Base-by-base conservation (phyloP, 768 basidiomycete genomes). In the Arthromyces matolae region DNA sequence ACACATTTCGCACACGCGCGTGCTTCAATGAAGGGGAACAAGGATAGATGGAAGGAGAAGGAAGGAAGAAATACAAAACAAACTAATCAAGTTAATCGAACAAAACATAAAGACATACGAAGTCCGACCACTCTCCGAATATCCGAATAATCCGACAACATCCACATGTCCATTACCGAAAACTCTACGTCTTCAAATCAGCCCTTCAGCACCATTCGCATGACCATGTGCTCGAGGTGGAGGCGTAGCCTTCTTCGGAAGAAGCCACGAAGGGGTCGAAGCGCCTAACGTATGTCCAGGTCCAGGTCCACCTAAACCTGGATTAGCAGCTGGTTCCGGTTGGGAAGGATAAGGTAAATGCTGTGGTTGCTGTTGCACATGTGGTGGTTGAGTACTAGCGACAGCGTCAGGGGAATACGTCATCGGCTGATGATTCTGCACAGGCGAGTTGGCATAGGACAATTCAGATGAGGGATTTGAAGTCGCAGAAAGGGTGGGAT, bases 191-290 rank as follows among this genome's bases (percentile, higher is more conserved):
- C n/a, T n/a, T n/a, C n/a, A n/a, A n/a, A n/a, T n/a, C n/a, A n/a
- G n/a, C n/a, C 22, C 33, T 33, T 37, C 38, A n/a, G 9, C 27
- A 41, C 40, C 55, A 14, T 35, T 28, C 18, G 47, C 52, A 31
- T 19, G 31, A 23, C 33, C 42, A 16, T 41, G 32, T 5, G 31
- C 16, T 28, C 47, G 41, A 9, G 54, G 55, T 6, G 51, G 48
- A 7, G 53, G 42, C 25, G 54, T 47, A 34, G 20, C 45, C 49
- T 70, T 72, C 69, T 72, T 76, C 12, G 73, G 75, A 23, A 77
- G 51, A 1, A 76, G 69, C 75, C 75, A 77, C 31, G 72, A 64
- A 8, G 75, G 75, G n/a, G 61, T 65, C 40, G 60, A 40, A n/a
- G 33, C 3, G 14, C 23, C 14, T n/a, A 23, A 25, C 1, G 35